These are phyloP conservation scores for Salvia hispanica DNA, from an alignment of 257 asterid genomes.

Conservation along the genomic window DNA sequence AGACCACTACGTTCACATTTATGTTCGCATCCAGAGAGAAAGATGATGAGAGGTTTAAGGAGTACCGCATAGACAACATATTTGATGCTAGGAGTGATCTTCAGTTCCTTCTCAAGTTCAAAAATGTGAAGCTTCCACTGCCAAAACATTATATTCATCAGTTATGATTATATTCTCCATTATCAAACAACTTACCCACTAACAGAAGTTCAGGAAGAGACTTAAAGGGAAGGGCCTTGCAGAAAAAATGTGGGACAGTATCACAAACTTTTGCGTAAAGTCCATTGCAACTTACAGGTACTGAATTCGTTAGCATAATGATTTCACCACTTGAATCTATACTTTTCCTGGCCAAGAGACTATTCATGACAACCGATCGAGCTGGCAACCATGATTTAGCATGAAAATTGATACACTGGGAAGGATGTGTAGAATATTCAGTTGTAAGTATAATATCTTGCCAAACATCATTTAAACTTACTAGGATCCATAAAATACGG, in stretches of 20 bases:
- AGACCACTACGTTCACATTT: conserved; percentile 4
- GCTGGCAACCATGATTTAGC: conserved; percentile 36
- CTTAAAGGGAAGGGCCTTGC: background rate
- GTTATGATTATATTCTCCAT: conserved; percentile 19
- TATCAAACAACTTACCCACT: background rate
- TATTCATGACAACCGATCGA: conserved; percentile 26
- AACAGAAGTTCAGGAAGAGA: conserved; percentile 4
- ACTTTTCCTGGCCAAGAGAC: conserved; percentile 28
- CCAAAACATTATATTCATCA: conserved; percentile 21
- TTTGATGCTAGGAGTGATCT: conserved; percentile 31
- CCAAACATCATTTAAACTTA: background rate
- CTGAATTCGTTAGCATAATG: conserved; percentile 27
- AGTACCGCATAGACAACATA: conserved; percentile 31
- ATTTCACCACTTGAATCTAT: conserved; percentile 34
- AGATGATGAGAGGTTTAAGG: background rate
- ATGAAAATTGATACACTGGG: conserved; percentile 32
- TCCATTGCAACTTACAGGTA: conserved; percentile 28
- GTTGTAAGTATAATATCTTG: conserved; percentile 11
- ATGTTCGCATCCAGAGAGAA: conserved; percentile 15
- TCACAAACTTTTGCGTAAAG: background rate
- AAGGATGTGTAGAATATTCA: conserved; percentile 2
- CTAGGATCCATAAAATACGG: conserved; percentile 5
- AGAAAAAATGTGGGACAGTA: conserved; percentile 3
- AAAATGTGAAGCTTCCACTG: conserved; percentile 38
- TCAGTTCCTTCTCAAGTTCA: conserved; percentile 35